These are phyloP conservation scores for Triadica sebifera DNA, from an alignment of 345 rosid species.

Conservation along the genomic window DNA sequence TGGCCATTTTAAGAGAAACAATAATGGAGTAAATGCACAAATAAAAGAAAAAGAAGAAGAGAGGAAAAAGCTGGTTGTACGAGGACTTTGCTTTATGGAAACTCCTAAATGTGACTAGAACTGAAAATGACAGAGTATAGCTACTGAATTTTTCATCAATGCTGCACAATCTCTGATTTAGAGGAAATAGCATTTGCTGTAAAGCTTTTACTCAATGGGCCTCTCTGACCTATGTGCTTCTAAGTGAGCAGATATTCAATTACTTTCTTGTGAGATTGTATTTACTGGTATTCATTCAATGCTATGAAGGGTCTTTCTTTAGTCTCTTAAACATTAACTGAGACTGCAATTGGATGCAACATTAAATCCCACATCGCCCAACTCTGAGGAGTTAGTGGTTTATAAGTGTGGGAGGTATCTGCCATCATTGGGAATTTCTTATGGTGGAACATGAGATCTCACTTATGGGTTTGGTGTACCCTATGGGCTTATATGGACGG, in stretches of 20 bases:
- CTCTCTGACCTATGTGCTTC: neutral
- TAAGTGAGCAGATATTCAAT: neutral
- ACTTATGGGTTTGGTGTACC: no score
- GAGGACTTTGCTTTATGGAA: neutral
- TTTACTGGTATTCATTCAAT: neutral
- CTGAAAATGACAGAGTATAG: neutral
- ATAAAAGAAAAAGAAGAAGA: slow-evolving; percentile 3
- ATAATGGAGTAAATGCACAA: no score
- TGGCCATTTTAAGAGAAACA: neutral
- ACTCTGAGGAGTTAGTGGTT: no score
- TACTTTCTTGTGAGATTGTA: neutral
- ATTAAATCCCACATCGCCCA: no score
- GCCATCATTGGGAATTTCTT: no score
- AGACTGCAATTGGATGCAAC: neutral
- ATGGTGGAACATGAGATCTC: no score
- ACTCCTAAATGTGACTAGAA: neutral
- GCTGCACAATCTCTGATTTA: neutral
- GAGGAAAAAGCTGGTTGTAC: neutral
- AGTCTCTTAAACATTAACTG: neutral
- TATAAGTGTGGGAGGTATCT: no score
- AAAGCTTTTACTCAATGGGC: neutral
- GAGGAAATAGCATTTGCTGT: neutral
- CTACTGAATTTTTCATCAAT: neutral
- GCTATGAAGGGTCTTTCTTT: neutral
- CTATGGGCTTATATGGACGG: no score